These are phyloP conservation scores for Aphanoascus verrucosus DNA, from an alignment of 2,329 filamentous ascomycete species.

Conservation along the genomic window DNA sequence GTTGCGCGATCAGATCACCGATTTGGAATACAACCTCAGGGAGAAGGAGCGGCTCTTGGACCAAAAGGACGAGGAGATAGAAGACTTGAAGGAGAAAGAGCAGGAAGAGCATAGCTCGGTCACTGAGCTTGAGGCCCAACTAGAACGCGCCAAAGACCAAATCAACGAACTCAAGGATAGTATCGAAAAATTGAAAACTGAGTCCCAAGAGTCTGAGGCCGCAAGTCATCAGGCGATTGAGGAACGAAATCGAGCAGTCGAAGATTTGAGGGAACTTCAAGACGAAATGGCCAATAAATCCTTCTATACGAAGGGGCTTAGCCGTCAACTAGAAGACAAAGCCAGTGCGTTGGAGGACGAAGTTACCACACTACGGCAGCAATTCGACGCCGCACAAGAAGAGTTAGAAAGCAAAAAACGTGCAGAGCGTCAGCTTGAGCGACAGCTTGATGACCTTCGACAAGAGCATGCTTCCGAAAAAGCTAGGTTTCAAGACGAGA, in stretches of 20 bases:
- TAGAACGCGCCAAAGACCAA: slow-evolving; percentile 37
- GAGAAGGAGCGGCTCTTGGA: slow-evolving; percentile 65
- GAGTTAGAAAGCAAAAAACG: slow-evolving; percentile 37
- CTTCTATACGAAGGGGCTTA: slow-evolving; percentile 61
- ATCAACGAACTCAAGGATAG: slow-evolving; percentile 36
- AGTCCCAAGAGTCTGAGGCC: slow-evolving; percentile 36
- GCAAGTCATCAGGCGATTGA: slow-evolving; percentile 41
- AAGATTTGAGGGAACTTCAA: slow-evolving; percentile 52
- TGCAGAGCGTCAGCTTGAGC: slow-evolving; percentile 31
- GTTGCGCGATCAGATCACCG: slow-evolving; percentile 61
- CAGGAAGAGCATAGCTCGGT: slow-evolving; percentile 35
- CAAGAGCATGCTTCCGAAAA: slow-evolving; percentile 30
- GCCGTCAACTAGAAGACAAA: slow-evolving; percentile 64
- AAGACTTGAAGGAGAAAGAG: slow-evolving; percentile 48
- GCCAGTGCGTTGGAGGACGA: slow-evolving; percentile 56
- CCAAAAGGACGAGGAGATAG: slow-evolving; percentile 64
- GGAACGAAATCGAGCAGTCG: slow-evolving; percentile 41
- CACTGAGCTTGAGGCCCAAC: slow-evolving; percentile 41
- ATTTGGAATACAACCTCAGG: slow-evolving; percentile 63
- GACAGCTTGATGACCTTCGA: slow-evolving; percentile 31
- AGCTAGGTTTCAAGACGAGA: slow-evolving; percentile 34
- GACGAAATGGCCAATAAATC: slow-evolving; percentile 73
- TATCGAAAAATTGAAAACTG: slow-evolving; percentile 29
- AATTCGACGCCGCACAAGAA: slow-evolving; percentile 35
- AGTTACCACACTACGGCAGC: slow-evolving; percentile 43